Percentiles rank a stretch among this genome's conserved stretches.
Conservation (phyloP, 306 rosid genomes). For the Geum urbanum region DNA sequence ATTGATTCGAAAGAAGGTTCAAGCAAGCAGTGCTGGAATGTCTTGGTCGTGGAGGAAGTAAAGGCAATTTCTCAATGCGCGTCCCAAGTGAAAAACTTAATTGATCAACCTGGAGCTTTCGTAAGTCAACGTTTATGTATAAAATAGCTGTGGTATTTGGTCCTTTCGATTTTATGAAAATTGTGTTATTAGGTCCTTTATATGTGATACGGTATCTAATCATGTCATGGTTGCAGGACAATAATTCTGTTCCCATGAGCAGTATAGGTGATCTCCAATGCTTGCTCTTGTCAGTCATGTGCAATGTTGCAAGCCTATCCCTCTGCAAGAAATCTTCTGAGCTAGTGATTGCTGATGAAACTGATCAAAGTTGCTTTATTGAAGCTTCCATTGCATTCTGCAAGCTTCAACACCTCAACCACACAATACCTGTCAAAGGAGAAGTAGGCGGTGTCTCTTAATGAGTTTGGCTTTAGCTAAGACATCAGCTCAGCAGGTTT, state of each 20-base stretch:
- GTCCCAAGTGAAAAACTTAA: constrained; percentile 69
- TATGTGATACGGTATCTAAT: not conserved
- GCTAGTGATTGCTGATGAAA: constrained; percentile 46
- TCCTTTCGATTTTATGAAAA: too few species aligned
- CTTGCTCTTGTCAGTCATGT: constrained; percentile 71
- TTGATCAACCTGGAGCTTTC: constrained; percentile 48
- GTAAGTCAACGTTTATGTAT: constrained; percentile 43
- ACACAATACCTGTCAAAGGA: constrained; percentile 56
- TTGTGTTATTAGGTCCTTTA: too few species aligned
- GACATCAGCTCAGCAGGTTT: constrained; percentile 79
- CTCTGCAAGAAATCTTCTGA: constrained; percentile 53
- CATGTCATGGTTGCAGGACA: constrained; percentile 51
- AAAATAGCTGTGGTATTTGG: constrained; percentile 17
- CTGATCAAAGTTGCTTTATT: constrained; percentile 70
- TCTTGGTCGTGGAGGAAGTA: constrained; percentile 75
- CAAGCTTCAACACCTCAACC: constrained; percentile 86
- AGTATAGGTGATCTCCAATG: constrained; percentile 70
- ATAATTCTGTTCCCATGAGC: constrained; percentile 39
- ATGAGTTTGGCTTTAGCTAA: constrained; percentile 97
- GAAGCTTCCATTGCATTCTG: constrained; percentile 82
- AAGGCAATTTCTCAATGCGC: constrained; percentile 77
- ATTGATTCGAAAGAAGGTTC: constrained; percentile 57
- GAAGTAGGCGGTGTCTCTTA: constrained; percentile 91
- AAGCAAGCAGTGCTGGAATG: constrained; percentile 54
- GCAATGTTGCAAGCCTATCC: constrained; percentile 56